Evolutionary conservation across 257 asterid species (phyloP), one percentile per base, ranked within the genome.

Genomic region (Solanum gandarillasii): DNA sequence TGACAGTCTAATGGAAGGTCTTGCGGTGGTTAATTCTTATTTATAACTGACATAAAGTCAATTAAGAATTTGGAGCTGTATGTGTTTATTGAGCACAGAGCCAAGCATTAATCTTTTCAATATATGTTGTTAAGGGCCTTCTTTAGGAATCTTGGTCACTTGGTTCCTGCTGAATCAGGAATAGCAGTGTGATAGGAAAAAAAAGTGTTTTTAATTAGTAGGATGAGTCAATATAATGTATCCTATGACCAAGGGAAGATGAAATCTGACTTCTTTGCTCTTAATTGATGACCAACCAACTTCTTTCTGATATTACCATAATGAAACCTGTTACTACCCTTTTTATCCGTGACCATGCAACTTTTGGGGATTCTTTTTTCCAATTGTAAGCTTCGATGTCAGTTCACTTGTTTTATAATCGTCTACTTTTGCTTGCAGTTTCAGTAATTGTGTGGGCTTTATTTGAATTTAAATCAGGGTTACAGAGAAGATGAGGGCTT

Each of bases 401-500:
- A 35, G 29, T 14, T 84, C 35, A 83, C 67, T 87, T 27, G 36
- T 65, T 71, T 35, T 23, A 46, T 25, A 27, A 34, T 27, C 27
- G 3, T 18, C 70, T 32, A 48, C 85, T 48, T 48, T 43, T 81
- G 70, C 41, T 81, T 76, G 34, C 58, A 76, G 58, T 76, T 46
- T 81, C 41, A 31, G 18, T 79, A 48, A 81, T 81, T 25, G 85
- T 29, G 39, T 29, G 29, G 43, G 14, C 29, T 81, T 48, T 18
- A 18, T 48, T 81, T 81, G 70, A 81, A 81, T 46, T 32, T 88
- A 55, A 87, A 85, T 81, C 92, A 96, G 99, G 99, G 96, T n/a
- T 97, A 96, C 91, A 92, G 99, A 93, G 99, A 97, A 84, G 99
- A 96, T 25, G 99, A 95, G 55, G 96, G 96, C 82, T 89, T 97